Evolutionary conservation across 2,329 filamentous ascomycete genomes (phyloP), one percentile per base, ranked within the genome.

Genomic region (Fusarium chlamydosporum): DNA sequence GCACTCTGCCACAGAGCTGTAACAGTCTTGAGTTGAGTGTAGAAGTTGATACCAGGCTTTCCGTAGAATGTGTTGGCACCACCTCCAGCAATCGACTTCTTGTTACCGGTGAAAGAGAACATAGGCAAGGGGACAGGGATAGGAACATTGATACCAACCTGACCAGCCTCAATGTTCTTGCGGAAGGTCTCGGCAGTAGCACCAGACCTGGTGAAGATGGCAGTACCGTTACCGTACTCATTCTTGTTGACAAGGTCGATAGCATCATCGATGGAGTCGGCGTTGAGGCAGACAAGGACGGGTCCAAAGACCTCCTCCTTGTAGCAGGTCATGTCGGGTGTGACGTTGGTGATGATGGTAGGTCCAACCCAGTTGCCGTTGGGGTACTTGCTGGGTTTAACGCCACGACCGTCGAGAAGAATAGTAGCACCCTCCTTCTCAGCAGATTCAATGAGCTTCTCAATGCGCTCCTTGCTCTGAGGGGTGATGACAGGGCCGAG

Each of bases 21-120:
- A 48, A 99, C 96, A 4, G 96, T 99, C 92, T 99, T 98, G 77
- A 92, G 88, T 83, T 98, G 96, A 4, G 96, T 99, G 81, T 97
- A 98, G 79, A 99, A 99, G 77, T 92, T 90, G 78, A 99, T 82
- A 26, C 95, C 96, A 1, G 94, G 93, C 81, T 92, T 92, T 71
- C 96, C 96, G 81, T 99, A 99, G 79, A 99, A 98, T 16, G 94
- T 97, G 82, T 88, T 97, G 37, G 92, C 92, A 65, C 96, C 95
- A 53, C 94, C 94, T 56, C 95, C 96, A 1, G 96, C 96, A 59
- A 98, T 86, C 76, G 90, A 93, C 86, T 92, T 94, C 90, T 99
- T 95, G 84, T 91, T 91, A 43, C 89, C 89, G 29, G 89, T 91
- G 78, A 92, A 91, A 57, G 86, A 89, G 80, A 91, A 91, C 85